Percentiles rank a stretch among this genome's conserved stretches.
Conservation (phyloP, 768 basidiomycete genomes). For the Asterophora lycoperdoides region DNA sequence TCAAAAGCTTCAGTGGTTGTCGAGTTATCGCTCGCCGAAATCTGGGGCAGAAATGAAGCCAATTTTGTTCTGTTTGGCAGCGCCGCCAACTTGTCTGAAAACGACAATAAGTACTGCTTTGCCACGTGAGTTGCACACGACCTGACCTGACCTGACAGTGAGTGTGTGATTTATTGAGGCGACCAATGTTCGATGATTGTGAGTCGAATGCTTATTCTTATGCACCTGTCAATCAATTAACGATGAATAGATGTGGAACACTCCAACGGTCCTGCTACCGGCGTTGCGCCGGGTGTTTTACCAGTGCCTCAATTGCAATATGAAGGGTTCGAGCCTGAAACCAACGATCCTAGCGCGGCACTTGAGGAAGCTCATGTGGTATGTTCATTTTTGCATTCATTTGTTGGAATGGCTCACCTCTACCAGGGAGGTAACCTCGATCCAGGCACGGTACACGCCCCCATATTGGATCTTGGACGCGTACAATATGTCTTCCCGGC, state of each 20-base stretch:
- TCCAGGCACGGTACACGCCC: constrained; percentile 35
- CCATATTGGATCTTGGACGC: constrained; percentile 78
- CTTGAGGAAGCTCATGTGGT: constrained; percentile 34
- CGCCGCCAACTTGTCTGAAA: no score
- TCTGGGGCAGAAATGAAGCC: no score
- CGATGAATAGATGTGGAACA: constrained; percentile 77
- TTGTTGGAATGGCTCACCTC: background rate
- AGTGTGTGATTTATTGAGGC: background rate
- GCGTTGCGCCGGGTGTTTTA: constrained; percentile 28
- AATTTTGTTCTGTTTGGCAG: no score
- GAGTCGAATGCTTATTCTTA: constrained; percentile 24
- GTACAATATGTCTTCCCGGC: constrained; percentile 90
- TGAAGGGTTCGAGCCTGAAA: constrained; percentile 81
- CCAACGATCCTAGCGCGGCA: constrained; percentile 45
- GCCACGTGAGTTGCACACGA: constrained; percentile 7
- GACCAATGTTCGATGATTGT: constrained; percentile 65
- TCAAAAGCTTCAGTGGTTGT: no score
- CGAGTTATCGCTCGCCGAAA: no score
- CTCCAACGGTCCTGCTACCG: constrained; percentile 48
- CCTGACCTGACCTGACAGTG: no score
- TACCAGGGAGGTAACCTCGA: constrained; percentile 26
- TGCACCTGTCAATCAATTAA: constrained; percentile 10
- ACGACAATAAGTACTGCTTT: no score
- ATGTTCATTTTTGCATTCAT: constrained; percentile 2
- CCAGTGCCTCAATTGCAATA: constrained; percentile 64